These are phyloP conservation scores for Ganoderma boninense DNA, from an alignment of 1,284 basidiomycete species.

Conservation along the genomic window DNA sequence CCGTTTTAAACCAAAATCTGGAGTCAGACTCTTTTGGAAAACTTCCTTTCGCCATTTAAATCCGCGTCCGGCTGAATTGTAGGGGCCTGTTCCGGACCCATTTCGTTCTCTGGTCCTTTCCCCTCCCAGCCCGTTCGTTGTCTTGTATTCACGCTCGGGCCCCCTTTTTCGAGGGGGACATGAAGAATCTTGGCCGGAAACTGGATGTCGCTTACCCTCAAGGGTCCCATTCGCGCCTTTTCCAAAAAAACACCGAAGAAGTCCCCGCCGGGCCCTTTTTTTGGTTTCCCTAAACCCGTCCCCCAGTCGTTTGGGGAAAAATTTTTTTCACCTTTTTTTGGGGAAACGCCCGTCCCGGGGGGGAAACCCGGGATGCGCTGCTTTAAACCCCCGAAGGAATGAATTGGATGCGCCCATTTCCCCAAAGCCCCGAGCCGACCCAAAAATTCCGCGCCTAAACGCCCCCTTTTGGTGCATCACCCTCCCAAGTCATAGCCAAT, in stretches of 20 bases:
- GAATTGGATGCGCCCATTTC: conserved; percentile 25
- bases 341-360: conserved; percentile 28
- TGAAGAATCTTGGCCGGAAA: conserved; percentile 24
- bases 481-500: background rate
- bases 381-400: conserved; percentile 20
- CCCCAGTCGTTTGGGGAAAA: background rate
- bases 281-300: background rate
- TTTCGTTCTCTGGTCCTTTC: background rate
- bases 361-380: background rate
- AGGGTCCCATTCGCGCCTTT: conserved; percentile 8
- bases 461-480: background rate
- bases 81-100: background rate
- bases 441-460: background rate
- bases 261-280: conserved; percentile 18
- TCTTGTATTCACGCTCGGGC: conserved; percentile 23
- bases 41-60: conserved; percentile 29
- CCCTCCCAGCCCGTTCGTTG: conserved; percentile 14
- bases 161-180: conserved; percentile 20
- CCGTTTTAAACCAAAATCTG: no score
- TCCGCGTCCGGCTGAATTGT: conserved; percentile 13
- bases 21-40: conserved; percentile 29
- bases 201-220: background rate
- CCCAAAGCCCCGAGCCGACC: conserved; percentile 24
- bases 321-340: conserved; percentile 23
- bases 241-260: conserved; percentile 28